Base-by-base conservation (phyloP, 352 stramenopile species). In the Pythium oligandrum region DNA sequence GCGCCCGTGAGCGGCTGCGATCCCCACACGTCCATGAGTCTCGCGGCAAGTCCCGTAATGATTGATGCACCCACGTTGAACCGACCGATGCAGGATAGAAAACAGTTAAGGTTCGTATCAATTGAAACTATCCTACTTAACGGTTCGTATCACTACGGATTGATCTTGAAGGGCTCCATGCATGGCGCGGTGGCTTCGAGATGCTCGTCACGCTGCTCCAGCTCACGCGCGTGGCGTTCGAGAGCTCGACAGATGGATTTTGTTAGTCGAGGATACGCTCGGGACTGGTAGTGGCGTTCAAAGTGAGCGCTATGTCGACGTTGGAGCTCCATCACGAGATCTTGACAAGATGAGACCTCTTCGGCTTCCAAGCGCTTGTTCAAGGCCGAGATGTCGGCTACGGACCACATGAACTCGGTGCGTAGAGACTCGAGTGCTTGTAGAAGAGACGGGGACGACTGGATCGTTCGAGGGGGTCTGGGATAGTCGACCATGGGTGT, bases 231-330 rank as follows among this genome's bases (percentile, higher is more conserved):
- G 1, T 53, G 52, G 0, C 17, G 38, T 6, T 52, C 61, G 0
- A 88, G 59, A 44, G 61, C 48, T 30, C 62, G 65, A 11, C 75
- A 53, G 36, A 88, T 68, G 44, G 64, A 50, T 50, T 75, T 75
- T 4, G 68, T 80, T 32, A 88, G 51, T 6, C 75, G 75, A 8
- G 73, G 75, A 47, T 79, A 85, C 35, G 63, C 57, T 1, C n/a
- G 40, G 11, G 57, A 77, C 61, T 86, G 75, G 49, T 84, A 68
- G 8, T 54, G 48, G 35, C 72, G 71, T 55, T 84, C 75, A 38
- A 85, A 85, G 44, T 57, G 59, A 2, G 52, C 45, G 37, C 73
- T 48, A 38, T 51, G 59, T 38, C 63, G 55, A 45, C 33, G 26
- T 31, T 70, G 49, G 5, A 87, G 50, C 3, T 38, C 57, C 31